Evolutionary conservation across 345 rosid species (phyloP).

Genomic region (Barbarea vulgaris): DNA sequence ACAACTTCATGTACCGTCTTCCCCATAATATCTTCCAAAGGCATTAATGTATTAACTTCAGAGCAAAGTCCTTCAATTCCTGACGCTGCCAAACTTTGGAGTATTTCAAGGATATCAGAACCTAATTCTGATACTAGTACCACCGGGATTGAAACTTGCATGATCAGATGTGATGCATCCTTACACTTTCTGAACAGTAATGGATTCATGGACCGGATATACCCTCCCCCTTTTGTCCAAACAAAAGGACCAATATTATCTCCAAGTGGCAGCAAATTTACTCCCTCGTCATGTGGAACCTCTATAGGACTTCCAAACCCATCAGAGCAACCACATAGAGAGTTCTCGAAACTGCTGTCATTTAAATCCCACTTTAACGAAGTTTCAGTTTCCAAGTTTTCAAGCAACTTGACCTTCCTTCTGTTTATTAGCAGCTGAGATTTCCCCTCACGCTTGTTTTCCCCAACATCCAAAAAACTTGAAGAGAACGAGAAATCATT

Average conservation of each 20-base stretch:
- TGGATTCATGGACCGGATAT: constrained; percentile 62
- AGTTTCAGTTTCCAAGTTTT: constrained; percentile 74
- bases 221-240: constrained; percentile 55
- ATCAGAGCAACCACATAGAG: constrained; percentile 47
- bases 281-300: constrained; percentile 42
- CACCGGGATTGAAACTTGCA: constrained; percentile 65
- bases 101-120: constrained; percentile 49
- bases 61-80: constrained; percentile 51
- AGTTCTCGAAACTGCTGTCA: constrained; percentile 55
- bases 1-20: constrained; percentile 56
- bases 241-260: constrained; percentile 54
- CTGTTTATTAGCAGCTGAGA: constrained; percentile 46
- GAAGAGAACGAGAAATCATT: constrained; percentile 49
- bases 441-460: constrained; percentile 42
- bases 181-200: constrained; percentile 49
- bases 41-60: constrained; percentile 54
- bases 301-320: constrained; percentile 93
- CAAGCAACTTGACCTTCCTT: constrained; percentile 58
- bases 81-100: constrained; percentile 51
- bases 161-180: constrained; percentile 51
- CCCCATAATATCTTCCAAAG: constrained; percentile 68
- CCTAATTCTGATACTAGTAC: constrained; percentile 67
- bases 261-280: constrained; percentile 51
- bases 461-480: constrained; percentile 40
- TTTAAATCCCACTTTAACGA: constrained; percentile 65